phyloP scores from a whole-genome alignment of 352 stramenopile genomes.

The Phytopythium boreale region DNA sequence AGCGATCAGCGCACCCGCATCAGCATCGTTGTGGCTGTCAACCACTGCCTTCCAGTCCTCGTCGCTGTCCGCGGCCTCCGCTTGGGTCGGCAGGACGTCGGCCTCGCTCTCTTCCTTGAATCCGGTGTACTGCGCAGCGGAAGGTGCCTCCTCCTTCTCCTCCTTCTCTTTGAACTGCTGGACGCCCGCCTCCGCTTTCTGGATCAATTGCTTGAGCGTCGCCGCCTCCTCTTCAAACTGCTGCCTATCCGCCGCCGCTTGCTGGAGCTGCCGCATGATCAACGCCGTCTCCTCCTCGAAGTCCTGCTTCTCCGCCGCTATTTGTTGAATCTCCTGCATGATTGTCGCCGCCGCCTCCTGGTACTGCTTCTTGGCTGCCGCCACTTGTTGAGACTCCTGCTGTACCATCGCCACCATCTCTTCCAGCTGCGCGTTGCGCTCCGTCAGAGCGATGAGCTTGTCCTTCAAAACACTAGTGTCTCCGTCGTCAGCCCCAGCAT shows the following conservation, averaged over 20 bases:
- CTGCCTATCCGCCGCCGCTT: not conserved
- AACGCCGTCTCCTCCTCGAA: not conserved
- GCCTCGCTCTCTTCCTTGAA: conserved; percentile 5
- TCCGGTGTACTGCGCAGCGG: not conserved
- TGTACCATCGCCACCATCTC: conserved; percentile 6
- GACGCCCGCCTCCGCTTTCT: not conserved
- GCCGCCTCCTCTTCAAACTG: not conserved
- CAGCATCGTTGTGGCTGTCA: not conserved
- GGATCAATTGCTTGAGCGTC: not conserved
- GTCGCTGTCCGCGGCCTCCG: not conserved
- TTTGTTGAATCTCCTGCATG: too few species aligned
- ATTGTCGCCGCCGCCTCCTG: not conserved
- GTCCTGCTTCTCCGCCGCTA: not conserved
- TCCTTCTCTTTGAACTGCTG: not conserved
- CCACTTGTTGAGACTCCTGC: not conserved
- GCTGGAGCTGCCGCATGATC: not conserved
- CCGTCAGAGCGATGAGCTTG: not conserved
- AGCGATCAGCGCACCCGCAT: not conserved
- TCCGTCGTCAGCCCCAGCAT: not conserved
- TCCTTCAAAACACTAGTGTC: conserved; percentile 14
- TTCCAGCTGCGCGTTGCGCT: conserved; percentile 10
- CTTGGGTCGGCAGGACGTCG: not conserved
- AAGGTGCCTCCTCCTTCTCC: not conserved
- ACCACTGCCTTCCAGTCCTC: not conserved
- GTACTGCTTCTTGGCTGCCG: not conserved